Evolutionary conservation across 1,284 basidiomycete species (phyloP).

Genomic region (Ceratobasidium sp.): DNA sequence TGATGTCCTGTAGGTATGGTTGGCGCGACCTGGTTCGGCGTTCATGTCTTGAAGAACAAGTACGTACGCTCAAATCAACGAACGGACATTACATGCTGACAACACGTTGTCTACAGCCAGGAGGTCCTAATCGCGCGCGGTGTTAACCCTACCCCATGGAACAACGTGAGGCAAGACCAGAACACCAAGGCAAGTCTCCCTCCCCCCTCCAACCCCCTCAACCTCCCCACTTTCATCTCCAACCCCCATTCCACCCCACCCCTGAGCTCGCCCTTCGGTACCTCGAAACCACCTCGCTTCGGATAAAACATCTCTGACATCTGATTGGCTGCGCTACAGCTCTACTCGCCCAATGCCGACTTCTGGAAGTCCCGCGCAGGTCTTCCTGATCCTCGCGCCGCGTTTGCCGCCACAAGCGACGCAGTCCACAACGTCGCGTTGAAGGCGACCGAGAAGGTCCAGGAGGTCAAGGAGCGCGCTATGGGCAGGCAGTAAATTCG

Average conservation of each 20-base stretch:
- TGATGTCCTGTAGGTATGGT: slow-evolving; percentile 47
- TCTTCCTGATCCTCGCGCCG: slow-evolving; percentile 51
- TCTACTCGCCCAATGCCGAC: slow-evolving; percentile 52
- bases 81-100: slow-evolving; percentile 3
- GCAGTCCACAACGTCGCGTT: slow-evolving; percentile 40
- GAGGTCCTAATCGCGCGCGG: slow-evolving; percentile 51
- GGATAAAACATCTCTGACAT: slow-evolving; percentile 35
- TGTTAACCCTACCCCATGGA: slow-evolving; percentile 53
- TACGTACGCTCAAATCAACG: slow-evolving; percentile 11
- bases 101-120: slow-evolving; percentile 38
- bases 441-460: slow-evolving; percentile 48
- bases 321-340: slow-evolving; percentile 44
- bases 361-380: slow-evolving; percentile 52
- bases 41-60: slow-evolving; percentile 52
- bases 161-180: slow-evolving; percentile 52
- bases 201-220: background rate
- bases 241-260: background rate
- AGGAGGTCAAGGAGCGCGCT: slow-evolving; percentile 49
- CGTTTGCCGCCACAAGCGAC: slow-evolving; percentile 49
- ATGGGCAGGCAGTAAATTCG: slow-evolving; percentile 33
- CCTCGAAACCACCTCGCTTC: slow-evolving; percentile 7
- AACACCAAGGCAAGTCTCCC: slow-evolving; percentile 52
- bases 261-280: background rate
- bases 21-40: slow-evolving; percentile 52
- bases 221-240: background rate